phyloP scores from a whole-genome alignment of 345 rosid species.

The Noccaea bulbosa region DNA sequence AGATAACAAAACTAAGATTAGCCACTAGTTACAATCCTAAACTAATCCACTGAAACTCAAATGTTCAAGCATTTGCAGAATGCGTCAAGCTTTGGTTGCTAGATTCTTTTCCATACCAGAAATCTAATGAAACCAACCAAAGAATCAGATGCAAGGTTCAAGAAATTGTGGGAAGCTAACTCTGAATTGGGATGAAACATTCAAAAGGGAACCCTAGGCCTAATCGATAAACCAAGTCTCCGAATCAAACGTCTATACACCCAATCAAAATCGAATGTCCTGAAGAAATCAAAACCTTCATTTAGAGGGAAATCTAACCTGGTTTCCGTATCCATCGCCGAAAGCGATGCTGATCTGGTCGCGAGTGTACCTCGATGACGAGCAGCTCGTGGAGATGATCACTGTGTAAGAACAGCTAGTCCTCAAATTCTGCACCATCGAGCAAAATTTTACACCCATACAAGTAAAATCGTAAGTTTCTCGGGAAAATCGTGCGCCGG shows the following conservation, averaged over 20 bases:
- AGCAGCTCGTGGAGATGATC: conserved; percentile 76
- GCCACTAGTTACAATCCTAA: conserved; percentile 4
- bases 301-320: conserved; percentile 50
- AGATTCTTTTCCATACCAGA: not conserved
- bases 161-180: not conserved
- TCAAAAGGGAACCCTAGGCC: conserved; percentile 32
- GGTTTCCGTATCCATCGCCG: conserved; percentile 93
- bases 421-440: conserved; percentile 46
- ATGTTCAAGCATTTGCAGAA: not conserved
- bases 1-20: conserved; percentile 1
- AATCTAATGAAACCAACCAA: conserved; percentile 10
- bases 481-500: not conserved
- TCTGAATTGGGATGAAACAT: conserved; percentile 12
- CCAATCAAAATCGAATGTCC: conserved; percentile 12
- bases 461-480: not conserved
- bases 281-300: conserved; percentile 13
- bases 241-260: not conserved
- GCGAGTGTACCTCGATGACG: conserved; percentile 71
- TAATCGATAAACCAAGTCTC: conserved; percentile 14
- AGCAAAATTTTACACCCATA: not conserved
- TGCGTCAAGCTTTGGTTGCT: not conserved
- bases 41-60: conserved; percentile 6
- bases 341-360: conserved; percentile 89
- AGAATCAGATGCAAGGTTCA: not conserved
- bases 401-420: conserved; percentile 68